A percentile compares a stretch with the other conserved stretches of the same genome.
Conservation (phyloP, 2,329 filamentous ascomycete species). For the Neobulgaria alba region DNA sequence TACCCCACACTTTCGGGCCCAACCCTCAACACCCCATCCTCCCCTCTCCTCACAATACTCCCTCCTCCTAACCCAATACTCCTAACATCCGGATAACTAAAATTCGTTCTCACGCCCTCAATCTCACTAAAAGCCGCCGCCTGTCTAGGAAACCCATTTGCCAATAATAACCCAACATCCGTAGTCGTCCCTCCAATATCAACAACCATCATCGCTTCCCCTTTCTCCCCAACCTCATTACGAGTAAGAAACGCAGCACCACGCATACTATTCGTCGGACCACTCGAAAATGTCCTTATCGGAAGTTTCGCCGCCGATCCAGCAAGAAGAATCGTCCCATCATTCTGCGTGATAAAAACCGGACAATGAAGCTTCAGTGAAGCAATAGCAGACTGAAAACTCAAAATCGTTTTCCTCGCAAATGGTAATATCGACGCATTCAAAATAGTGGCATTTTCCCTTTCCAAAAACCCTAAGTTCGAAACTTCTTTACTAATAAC, state of each 20-base stretch:
- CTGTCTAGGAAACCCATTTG: slow-evolving; percentile 50
- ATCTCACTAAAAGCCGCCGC: slow-evolving; percentile 47
- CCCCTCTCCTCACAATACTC: slow-evolving; percentile 31
- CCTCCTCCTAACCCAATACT: slow-evolving; percentile 50
- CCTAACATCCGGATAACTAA: slow-evolving; percentile 45
- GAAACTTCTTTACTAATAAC: slow-evolving; percentile 39
- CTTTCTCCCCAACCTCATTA: slow-evolving; percentile 10
- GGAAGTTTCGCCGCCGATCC: slow-evolving; percentile 45
- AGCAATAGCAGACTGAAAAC: slow-evolving; percentile 43
- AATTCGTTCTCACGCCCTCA: slow-evolving; percentile 48
- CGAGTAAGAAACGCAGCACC: slow-evolving; percentile 44
- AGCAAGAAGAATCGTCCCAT: slow-evolving; percentile 48
- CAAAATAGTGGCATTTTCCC: slow-evolving; percentile 57
- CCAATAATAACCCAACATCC: slow-evolving; percentile 45
- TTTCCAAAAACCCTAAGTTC: slow-evolving; percentile 30
- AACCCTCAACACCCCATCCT: slow-evolving; percentile 30
- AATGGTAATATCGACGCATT: slow-evolving; percentile 53
- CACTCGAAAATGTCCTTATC: slow-evolving; percentile 52
- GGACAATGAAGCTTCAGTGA: slow-evolving; percentile 36
- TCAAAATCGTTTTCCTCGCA: slow-evolving; percentile 44
- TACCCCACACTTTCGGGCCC: slow-evolving; percentile 49
- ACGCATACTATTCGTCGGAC: slow-evolving; percentile 54
- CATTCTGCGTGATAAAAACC: slow-evolving; percentile 50
- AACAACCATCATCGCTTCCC: slow-evolving; percentile 30
- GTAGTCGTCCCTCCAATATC: slow-evolving; percentile 53